These are phyloP conservation scores for Endothia cerciana DNA, from an alignment of 2,329 filamentous ascomycete genomes.

Conservation along the genomic window DNA sequence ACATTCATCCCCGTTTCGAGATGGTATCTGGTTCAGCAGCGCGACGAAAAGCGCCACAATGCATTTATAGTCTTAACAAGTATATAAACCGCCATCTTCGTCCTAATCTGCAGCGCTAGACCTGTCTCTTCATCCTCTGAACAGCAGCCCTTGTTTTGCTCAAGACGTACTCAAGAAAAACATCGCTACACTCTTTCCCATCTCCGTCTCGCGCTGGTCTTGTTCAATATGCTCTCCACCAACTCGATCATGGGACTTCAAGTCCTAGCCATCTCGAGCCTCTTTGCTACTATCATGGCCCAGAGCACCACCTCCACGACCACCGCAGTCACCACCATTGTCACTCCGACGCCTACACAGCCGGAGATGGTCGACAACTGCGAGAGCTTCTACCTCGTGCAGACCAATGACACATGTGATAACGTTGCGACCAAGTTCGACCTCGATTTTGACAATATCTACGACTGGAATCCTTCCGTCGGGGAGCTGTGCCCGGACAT, in stretches of 20 bases:
- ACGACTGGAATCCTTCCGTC: conserved; percentile 3
- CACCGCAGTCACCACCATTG: conserved; percentile 2
- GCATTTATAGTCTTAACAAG: neutral
- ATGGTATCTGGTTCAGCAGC: neutral
- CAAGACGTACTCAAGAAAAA: neutral
- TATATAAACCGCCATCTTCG: neutral
- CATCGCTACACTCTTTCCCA: neutral
- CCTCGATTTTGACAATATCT: neutral
- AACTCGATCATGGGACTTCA: neutral
- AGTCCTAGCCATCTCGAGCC: neutral
- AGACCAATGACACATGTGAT: conserved; percentile 6
- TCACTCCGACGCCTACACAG: conserved; percentile 16
- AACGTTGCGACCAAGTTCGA: neutral
- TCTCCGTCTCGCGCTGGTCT: neutral
- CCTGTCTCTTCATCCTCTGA: neutral
- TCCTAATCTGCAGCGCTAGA: neutral
- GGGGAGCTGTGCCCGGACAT: neutral
- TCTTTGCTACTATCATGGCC: conserved; percentile 2
- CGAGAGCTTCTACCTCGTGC: conserved; percentile 10
- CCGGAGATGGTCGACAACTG: conserved; percentile 15
- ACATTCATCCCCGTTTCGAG: neutral
- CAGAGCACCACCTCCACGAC: conserved; percentile 5
- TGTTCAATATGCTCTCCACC: conserved; percentile 1
- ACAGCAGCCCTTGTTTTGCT: neutral
- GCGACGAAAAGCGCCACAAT: neutral